Conservation (phyloP, 2,329 filamentous ascomycete genomes). For the Cercospora zeina region DNA sequence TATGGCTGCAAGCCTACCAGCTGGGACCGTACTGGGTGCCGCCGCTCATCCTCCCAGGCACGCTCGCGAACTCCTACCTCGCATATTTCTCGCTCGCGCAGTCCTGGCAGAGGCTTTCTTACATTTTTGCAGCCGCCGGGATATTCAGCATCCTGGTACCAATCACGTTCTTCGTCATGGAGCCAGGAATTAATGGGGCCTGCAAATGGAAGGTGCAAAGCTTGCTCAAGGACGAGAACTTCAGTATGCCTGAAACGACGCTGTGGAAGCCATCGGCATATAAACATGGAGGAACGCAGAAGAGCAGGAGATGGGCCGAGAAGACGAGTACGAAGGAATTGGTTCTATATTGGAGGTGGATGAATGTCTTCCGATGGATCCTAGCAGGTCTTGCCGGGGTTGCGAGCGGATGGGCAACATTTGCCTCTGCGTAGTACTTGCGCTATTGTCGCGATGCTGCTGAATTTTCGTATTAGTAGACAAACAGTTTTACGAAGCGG, state of each 20-base stretch:
- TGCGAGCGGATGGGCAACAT: conserved; percentile 33
- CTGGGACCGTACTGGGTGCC: conserved; percentile 43
- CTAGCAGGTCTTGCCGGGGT: conserved; percentile 29
- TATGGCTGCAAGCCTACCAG: conserved; percentile 46
- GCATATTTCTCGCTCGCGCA: conserved; percentile 17
- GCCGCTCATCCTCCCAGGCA: conserved; percentile 41
- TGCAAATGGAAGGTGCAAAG: conserved; percentile 44
- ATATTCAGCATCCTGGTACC: conserved; percentile 41
- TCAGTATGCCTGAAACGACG: conserved; percentile 31
- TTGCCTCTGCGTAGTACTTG: conserved; percentile 14
- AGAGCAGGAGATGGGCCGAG: conserved; percentile 31
- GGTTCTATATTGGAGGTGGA: conserved; percentile 33
- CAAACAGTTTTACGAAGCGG: too few species aligned
- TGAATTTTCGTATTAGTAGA: background rate
- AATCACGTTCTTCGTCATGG: conserved; percentile 44
- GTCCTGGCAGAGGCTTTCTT: conserved; percentile 24
- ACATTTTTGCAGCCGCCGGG: conserved; percentile 31
- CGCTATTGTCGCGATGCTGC: background rate
- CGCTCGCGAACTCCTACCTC: conserved; percentile 39
- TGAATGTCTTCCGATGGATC: conserved; percentile 34
- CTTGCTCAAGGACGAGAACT: conserved; percentile 37
- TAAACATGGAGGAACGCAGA: conserved; percentile 30
- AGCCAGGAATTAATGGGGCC: conserved; percentile 44
- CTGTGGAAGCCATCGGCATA: conserved; percentile 31
- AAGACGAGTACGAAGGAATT: conserved; percentile 32